Evolutionary conservation across 306 rosid species (phyloP), one percentile per base, ranked within the genome.

Genomic region (Luffa aegyptiaca): DNA sequence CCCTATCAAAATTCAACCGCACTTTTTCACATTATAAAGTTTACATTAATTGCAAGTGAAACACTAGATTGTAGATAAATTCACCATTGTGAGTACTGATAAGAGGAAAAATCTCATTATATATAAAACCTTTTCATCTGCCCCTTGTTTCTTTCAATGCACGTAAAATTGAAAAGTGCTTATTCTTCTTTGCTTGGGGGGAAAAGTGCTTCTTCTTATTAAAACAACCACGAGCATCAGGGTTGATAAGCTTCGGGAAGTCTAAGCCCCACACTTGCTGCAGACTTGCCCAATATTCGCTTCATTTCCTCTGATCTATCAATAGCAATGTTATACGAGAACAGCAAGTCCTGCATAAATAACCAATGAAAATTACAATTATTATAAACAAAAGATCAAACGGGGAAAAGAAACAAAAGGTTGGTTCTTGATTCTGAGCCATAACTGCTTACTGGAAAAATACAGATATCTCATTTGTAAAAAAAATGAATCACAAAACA

Each of bases 281-380:
- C 97, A 68, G 99, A 95, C 86, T 91, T 93, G 79, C 96, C 94
- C 69, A 95, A 91, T 37, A 86, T 81, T 76, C 90, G 93, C 83
- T 77, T 89, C 87, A 93, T 92, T 84, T 95, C 99, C 36, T 88
- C 88, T 49, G 94, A 82, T 65, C 99, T 87, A 86, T 95, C 99
- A 76, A 95, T 85, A 20, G 97, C 97, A 77, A 93, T 95, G 83
- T 90, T 95, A 88, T 95, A 95, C 13, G 99, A 92, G 83, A 92
- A 89, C 80, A 95, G 83, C 56, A 95, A 80, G 3, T 91, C 94
- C 99, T 95, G 89, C 89, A 91, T 65, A 8, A 21, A 64, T 6
- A 64, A 51, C 55, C 82, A 80, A 58, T 76, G 1, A 1, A 35
- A 73, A 49, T 49, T 49, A 14, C 78, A 73, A 49, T 14, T 5